Evolutionary conservation across 169 alveolate species (phyloP).

Genomic region (Plasmodium malariae): DNA sequence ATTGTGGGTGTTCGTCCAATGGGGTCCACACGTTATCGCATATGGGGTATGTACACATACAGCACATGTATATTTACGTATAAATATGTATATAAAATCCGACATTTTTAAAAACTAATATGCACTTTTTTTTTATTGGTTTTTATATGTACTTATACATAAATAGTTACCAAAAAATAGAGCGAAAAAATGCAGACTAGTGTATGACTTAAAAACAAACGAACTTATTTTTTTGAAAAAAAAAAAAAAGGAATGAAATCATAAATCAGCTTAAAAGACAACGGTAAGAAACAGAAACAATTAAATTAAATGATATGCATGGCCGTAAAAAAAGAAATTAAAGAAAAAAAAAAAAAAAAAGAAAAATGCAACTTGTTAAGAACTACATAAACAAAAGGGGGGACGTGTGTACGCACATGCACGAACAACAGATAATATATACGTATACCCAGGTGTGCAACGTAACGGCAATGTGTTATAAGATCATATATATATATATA

Average conservation of each 20-base stretch:
- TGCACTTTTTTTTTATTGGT: not conserved
- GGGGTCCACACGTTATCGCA: too few relatives aligned
- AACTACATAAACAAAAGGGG: not conserved
- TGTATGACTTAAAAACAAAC: slow-evolving; percentile 51
- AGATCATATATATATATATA: too few relatives aligned
- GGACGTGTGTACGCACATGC: not conserved
- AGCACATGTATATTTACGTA: too few relatives aligned
- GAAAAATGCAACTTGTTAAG: too few relatives aligned
- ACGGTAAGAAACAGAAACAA: not conserved
- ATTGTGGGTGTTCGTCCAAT: too few relatives aligned
- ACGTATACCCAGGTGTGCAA: too few relatives aligned
- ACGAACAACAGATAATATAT: too few relatives aligned
- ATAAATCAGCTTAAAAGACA: not conserved
- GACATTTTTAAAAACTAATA: not conserved
- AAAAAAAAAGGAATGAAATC: slow-evolving; percentile 27
- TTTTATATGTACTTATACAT: not conserved
- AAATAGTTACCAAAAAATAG: slow-evolving; percentile 61
- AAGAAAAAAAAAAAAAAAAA: not conserved
- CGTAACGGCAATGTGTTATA: too few relatives aligned
- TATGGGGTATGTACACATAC: too few relatives aligned
- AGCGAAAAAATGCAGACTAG: slow-evolving; percentile 66
- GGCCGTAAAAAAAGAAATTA: not conserved
- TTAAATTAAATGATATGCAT: not conserved
- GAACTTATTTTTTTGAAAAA: slow-evolving; percentile 69
- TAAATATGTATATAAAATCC: too few relatives aligned